Evolutionary conservation across 2,329 filamentous ascomycete genomes (phyloP).

Genomic region (Talaromyces islandicus): DNA sequence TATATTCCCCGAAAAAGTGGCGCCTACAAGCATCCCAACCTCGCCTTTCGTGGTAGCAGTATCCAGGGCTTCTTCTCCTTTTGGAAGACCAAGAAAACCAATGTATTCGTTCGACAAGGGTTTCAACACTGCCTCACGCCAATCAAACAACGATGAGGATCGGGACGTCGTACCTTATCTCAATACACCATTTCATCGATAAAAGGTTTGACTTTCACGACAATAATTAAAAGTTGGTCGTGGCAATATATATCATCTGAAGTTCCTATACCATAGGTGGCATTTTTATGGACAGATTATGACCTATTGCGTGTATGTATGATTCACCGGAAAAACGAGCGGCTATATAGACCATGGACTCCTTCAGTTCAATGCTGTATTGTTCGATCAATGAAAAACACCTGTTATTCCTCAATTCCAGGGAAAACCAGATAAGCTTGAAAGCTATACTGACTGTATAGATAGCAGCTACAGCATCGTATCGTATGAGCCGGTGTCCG

Average conservation of each 20-base stretch:
- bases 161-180: neutral
- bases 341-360: neutral
- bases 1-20: neutral
- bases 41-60: neutral
- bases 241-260: neutral
- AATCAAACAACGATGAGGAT: neutral
- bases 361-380: constrained; percentile 5
- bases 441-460: neutral
- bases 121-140: neutral
- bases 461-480: neutral
- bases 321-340: constrained; percentile 1
- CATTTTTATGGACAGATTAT: neutral
- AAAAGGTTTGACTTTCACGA: neutral
- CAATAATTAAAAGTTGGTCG: neutral
- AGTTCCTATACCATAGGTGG: neutral
- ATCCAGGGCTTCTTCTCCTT: neutral
- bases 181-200: constrained; percentile 7
- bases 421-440: constrained; percentile 5
- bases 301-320: neutral
- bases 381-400: neutral
- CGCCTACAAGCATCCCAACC: neutral
- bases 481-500: constrained; percentile 2
- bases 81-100: neutral
- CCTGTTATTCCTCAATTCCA: constrained; percentile 3
- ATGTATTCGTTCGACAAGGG: neutral